Evolutionary conservation across 768 basidiomycete species (phyloP).

Genomic region (Calocybe cyanea): DNA sequence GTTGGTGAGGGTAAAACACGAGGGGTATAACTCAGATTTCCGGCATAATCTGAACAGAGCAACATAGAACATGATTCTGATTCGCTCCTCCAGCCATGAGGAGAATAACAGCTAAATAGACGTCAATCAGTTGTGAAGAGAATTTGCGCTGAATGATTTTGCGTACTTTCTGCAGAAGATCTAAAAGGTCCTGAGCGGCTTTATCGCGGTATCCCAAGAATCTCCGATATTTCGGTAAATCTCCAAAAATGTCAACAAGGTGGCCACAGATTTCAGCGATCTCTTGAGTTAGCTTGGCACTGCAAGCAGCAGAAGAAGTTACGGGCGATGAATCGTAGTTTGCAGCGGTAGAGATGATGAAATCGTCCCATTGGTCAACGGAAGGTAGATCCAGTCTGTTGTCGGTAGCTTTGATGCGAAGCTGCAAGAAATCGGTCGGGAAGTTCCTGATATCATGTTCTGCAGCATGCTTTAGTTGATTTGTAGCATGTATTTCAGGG

Average conservation of each 20-base stretch:
- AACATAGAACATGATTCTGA: slow-evolving; percentile 11
- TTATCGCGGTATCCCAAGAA: neutral
- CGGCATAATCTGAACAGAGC: slow-evolving; percentile 19
- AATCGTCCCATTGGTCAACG: neutral
- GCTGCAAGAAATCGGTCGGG: neutral
- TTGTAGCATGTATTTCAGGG: neutral
- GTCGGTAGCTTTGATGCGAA: neutral
- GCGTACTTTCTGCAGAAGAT: neutral
- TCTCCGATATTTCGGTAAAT: neutral
- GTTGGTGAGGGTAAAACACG: slow-evolving; percentile 16
- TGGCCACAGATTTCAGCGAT: neutral
- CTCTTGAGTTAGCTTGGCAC: neutral
- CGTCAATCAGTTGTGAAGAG: slow-evolving; percentile 41
- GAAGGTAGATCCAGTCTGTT: neutral
- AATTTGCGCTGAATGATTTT: slow-evolving; percentile 20
- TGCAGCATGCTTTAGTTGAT: neutral
- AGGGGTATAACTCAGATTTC: slow-evolving; percentile 22
- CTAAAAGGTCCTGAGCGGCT: neutral
- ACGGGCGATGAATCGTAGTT: neutral
- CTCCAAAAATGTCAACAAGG: neutral
- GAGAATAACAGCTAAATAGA: neutral
- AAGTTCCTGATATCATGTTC: neutral
- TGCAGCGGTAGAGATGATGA: neutral
- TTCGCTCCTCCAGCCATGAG: neutral
- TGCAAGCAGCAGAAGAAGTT: neutral